These are phyloP conservation scores for Dendryphion nanum DNA, from an alignment of 2,329 filamentous ascomycete species.

Conservation along the genomic window DNA sequence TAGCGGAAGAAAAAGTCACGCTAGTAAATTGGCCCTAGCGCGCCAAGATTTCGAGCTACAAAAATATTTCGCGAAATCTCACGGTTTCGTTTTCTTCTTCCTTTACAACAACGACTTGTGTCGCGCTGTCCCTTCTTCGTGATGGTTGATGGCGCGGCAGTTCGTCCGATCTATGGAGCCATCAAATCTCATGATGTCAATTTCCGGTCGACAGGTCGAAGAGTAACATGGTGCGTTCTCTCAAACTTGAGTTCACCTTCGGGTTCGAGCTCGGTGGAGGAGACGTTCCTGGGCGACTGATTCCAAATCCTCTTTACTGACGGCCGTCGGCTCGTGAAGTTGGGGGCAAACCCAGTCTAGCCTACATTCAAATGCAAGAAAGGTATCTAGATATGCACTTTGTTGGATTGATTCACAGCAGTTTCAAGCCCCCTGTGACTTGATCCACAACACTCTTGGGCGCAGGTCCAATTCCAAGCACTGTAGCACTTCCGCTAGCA, in stretches of 20 bases:
- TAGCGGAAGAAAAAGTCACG: too few relatives aligned
- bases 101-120: conserved; percentile 77
- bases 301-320: conserved; percentile 71
- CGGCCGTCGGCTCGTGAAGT: conserved; percentile 85
- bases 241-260: conserved; percentile 50
- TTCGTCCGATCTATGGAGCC: conserved; percentile 76
- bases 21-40: conserved; percentile 15
- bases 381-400: background rate
- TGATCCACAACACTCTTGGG: conserved; percentile 84
- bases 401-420: conserved; percentile 58
- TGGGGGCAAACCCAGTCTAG: conserved; percentile 79
- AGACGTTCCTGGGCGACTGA: conserved; percentile 35
- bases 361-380: conserved; percentile 56
- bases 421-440: conserved; percentile 80
- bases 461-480: conserved; percentile 71
- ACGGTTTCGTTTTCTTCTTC: conserved; percentile 35
- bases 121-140: conserved; percentile 70
- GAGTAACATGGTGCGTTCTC: conserved; percentile 62
- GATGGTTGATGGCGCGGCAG: conserved; percentile 80
- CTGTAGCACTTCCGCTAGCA: conserved; percentile 85
- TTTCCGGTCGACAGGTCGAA: conserved; percentile 96
- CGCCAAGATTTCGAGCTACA: conserved; percentile 18
- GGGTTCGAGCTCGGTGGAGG: conserved; percentile 40
- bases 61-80: conserved; percentile 12
- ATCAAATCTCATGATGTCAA: conserved; percentile 77